Evolutionary conservation across 2,329 filamentous ascomycete species (phyloP), one percentile per base, ranked within the genome.

Genomic region (Diaporthe citrichinensis): DNA sequence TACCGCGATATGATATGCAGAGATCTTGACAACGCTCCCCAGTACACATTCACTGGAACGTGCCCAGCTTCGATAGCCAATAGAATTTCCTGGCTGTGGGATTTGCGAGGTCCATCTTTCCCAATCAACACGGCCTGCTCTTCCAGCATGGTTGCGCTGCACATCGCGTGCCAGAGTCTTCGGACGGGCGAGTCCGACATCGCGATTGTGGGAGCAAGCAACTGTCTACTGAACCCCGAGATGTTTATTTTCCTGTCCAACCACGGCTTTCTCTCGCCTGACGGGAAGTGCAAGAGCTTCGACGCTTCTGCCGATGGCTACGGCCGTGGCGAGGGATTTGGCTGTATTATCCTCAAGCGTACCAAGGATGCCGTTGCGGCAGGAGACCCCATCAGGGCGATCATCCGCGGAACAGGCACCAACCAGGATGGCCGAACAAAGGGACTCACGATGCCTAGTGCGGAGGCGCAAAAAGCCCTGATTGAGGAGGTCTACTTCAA

Each of bases 281-380:
- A 80, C 0, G 83, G 83, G 0, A 75, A 79, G 55, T 83, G 79
- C 73, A 82, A 82, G 75, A 76, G 83, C 0, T 85, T 83, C 62
- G 82, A 83, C 34, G 76, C 72, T 2, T 17, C 46, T 0, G 81
- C 80, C 6, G 84, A 88, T 74, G 90, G 90, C 0, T 91, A 90
- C 76, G 88, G 85, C 10, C 83, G 89, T 4, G 89, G 85, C 1
- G 90, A 91, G 68, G 89, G 86, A 0, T 78, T 84, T 6, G 86
- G 79, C 0, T 77, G 81, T 0, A 78, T 91, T 0, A 78, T 89
- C 4, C 76, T 91, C 0, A 91, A 91, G 81, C 83, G 79, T 15
- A 79, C 90, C 0, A 81, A 83, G 1, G 80, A 84, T 57, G 90
- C 90, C 0, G 49, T 90, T 0, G 78, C 79, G 5, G 88, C 89